These are phyloP conservation scores for Sporothrix inflata DNA, from an alignment of 2,329 filamentous ascomycete species.

Conservation along the genomic window DNA sequence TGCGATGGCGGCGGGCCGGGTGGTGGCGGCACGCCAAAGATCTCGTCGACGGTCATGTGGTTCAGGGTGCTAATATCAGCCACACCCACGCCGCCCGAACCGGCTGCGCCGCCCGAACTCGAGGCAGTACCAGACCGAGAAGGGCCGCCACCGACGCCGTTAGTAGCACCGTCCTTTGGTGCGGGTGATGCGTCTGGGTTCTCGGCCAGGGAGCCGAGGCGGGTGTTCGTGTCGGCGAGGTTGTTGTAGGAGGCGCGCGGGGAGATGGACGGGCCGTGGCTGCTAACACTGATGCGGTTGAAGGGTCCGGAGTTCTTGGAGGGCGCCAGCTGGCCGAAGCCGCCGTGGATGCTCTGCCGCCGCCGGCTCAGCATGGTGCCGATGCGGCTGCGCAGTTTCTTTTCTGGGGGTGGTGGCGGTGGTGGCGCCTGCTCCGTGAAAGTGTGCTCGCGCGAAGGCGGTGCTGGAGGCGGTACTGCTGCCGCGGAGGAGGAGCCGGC, in stretches of 20 bases:
- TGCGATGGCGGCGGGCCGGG: constrained; percentile 56
- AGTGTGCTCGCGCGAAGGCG: not conserved
- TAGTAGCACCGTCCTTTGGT: constrained; percentile 49
- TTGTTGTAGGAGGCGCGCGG: constrained; percentile 64
- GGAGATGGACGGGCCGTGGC: constrained; percentile 62
- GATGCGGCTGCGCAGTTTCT: constrained; percentile 62
- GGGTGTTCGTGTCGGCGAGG: constrained; percentile 51
- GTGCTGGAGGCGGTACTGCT: not conserved
- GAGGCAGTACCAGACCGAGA: not conserved
- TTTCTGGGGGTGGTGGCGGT: not conserved
- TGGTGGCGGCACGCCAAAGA: constrained; percentile 57
- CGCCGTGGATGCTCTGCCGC: constrained; percentile 67
- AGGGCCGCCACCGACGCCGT: constrained; percentile 47
- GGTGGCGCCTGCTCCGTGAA: not conserved
- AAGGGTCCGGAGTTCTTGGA: constrained; percentile 59
- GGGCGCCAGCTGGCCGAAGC: constrained; percentile 61
- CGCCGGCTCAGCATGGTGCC: constrained; percentile 70
- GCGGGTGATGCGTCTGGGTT: constrained; percentile 47
- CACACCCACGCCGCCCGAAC: constrained; percentile 25
- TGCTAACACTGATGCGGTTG: constrained; percentile 63
- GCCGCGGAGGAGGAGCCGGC: not conserved
- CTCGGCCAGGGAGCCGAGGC: constrained; percentile 62
- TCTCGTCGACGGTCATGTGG: constrained; percentile 48
- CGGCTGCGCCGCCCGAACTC: not conserved
- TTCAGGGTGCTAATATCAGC: constrained; percentile 47